Percentiles rank a stretch among this genome's conserved stretches.
These are phyloP conservation scores for baker's yeast (Saccharomyces cerevisiae) DNA, from an alignment of 805 yeast genomes.

Conservation along the genomic window DNA sequence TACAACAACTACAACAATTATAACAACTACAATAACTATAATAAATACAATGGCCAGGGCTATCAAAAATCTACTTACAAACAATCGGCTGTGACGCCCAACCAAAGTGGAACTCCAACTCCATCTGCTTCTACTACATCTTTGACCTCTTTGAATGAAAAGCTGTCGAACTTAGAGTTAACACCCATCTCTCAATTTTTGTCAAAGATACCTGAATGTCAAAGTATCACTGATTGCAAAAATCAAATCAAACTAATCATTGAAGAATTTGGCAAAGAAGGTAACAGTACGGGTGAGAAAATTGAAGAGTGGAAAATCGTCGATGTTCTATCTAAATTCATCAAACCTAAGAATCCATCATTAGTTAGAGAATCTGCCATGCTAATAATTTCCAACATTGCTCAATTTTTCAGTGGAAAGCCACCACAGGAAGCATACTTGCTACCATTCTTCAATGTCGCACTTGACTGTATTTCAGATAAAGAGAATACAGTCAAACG, in stretches of 20 bases:
- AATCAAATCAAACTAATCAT: slow-evolving; percentile 35
- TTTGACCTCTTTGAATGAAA: slow-evolving; percentile 60
- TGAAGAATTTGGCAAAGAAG: slow-evolving; percentile 35
- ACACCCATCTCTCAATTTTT: slow-evolving; percentile 61
- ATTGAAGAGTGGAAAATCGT: slow-evolving; percentile 59
- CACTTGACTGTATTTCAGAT: slow-evolving; percentile 70
- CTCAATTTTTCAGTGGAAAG: slow-evolving; percentile 54
- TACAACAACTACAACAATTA: slow-evolving; percentile 11
- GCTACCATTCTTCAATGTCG: slow-evolving; percentile 50
- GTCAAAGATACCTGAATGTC: slow-evolving; percentile 24
- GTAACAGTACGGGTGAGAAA: slow-evolving; percentile 29
- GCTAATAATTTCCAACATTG: slow-evolving; percentile 49
- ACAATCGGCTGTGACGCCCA: slow-evolving; percentile 32
- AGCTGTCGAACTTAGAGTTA: slow-evolving; percentile 54
- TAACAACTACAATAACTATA: slow-evolving; percentile 7
- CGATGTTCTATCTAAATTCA: slow-evolving; percentile 55
- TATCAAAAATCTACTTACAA: slow-evolving; percentile 18
- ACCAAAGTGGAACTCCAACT: slow-evolving; percentile 29
- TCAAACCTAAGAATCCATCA: slow-evolving; percentile 66
- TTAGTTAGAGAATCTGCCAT: slow-evolving; percentile 71
- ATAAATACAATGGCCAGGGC: slow-evolving; percentile 14
- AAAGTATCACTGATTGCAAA: slow-evolving; percentile 32
- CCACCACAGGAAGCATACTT: slow-evolving; percentile 72
- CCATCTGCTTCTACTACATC: slow-evolving; percentile 61
- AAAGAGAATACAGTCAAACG: slow-evolving; percentile 81